These are phyloP conservation scores for Aspergillus sparsus DNA, from an alignment of 495 filamentous ascomycete genomes.

Conservation along the genomic window DNA sequence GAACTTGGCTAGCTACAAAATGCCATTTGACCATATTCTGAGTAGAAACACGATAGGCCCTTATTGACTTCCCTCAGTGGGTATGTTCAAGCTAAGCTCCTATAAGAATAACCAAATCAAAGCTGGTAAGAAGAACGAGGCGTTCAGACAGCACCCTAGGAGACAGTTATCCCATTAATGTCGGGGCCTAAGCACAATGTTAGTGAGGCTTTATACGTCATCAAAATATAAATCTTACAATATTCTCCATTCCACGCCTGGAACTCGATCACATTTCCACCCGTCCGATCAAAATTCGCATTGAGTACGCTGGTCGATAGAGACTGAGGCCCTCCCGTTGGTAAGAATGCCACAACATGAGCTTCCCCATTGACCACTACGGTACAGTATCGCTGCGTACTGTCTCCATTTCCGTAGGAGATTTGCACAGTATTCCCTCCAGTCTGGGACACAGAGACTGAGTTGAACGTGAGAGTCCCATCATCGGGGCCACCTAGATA, in stretches of 20 bases:
- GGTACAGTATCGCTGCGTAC: slow-evolving; percentile 12
- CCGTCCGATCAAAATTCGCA: slow-evolving; percentile 1
- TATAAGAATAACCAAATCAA: too few relatives aligned
- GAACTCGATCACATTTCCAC: slow-evolving; percentile 6
- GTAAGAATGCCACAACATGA: slow-evolving; percentile 16
- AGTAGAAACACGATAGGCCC: too few relatives aligned
- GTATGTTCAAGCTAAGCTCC: too few relatives aligned
- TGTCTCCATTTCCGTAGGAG: slow-evolving; percentile 20
- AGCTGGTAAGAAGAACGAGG: too few relatives aligned
- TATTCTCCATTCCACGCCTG: slow-evolving; percentile 11
- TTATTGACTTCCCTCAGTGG: too few relatives aligned
- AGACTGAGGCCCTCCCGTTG: slow-evolving; percentile 8
- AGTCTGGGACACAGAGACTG: not conserved
- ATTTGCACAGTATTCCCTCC: slow-evolving; percentile 9
- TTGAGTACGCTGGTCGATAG: slow-evolving; percentile 8
- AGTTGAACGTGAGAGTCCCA: slow-evolving; percentile 7
- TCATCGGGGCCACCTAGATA: slow-evolving; percentile 20
- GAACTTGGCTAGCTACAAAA: too few relatives aligned
- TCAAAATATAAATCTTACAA: slow-evolving; percentile 7
- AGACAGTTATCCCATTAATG: not conserved
- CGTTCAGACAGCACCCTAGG: not conserved
- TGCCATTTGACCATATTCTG: too few relatives aligned
- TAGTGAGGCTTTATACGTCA: not conserved
- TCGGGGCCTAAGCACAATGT: not conserved
- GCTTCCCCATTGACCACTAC: slow-evolving; percentile 18